A percentile compares a stretch with the other conserved stretches of the same genome.
These are phyloP conservation scores for Wickerhamiella spandovensis DNA, from an alignment of 805 yeast genomes.

Conservation along the genomic window DNA sequence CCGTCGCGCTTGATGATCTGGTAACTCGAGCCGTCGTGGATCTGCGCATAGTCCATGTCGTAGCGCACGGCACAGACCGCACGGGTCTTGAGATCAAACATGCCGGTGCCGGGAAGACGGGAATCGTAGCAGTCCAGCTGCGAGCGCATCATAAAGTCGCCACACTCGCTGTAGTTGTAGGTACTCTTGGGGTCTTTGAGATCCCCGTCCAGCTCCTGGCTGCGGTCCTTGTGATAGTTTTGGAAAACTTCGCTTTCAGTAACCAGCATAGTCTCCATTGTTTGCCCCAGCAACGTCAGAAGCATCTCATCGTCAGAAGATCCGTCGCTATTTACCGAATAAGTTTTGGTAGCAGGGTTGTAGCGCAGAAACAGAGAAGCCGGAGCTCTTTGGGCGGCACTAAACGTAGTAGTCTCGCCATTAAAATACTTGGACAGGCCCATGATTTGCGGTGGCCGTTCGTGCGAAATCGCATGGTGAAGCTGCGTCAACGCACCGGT, in stretches of 20 bases:
- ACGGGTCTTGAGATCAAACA: conserved; percentile 83
- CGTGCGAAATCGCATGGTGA: conserved; percentile 55
- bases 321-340: conserved; percentile 60
- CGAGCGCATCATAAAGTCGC: conserved; percentile 68
- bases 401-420: conserved; percentile 23
- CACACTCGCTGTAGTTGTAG: conserved; percentile 66
- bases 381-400: conserved; percentile 38
- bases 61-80: conserved; percentile 80
- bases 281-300: conserved; percentile 62
- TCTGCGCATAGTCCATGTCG: conserved; percentile 52
- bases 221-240: conserved; percentile 22
- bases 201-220: conserved; percentile 2
- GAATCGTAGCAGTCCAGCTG: conserved; percentile 76
- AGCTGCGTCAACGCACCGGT: conserved; percentile 62
- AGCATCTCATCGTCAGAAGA: conserved; percentile 53
- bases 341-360: conserved; percentile 30
- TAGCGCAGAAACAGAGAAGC: conserved; percentile 43
- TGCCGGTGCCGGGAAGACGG: conserved; percentile 76
- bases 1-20: conserved; percentile 53
- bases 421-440: conserved; percentile 35
- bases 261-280: conserved; percentile 65
- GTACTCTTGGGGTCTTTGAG: conserved; percentile 15
- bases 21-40: conserved; percentile 48
- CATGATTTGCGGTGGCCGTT: conserved; percentile 37
- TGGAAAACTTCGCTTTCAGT: conserved; percentile 41